Conservation (phyloP, 2,329 filamentous ascomycete genomes). For the Waltergamsia citrina region DNA sequence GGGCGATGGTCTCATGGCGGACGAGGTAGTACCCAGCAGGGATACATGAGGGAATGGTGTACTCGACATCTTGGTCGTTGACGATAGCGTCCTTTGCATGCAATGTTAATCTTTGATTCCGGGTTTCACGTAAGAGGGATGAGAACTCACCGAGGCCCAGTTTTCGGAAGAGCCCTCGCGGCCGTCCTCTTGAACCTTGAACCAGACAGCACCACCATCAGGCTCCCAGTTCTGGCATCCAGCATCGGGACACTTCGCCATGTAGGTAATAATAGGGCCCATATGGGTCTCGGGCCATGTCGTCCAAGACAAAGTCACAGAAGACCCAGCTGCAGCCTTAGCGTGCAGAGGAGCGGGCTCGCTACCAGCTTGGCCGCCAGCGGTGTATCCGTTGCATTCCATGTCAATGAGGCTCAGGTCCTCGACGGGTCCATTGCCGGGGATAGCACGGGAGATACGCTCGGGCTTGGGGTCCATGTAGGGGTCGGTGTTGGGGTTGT, state of each 20-base stretch:
- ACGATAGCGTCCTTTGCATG: slow-evolving; percentile 28
- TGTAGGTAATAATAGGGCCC: slow-evolving; percentile 48
- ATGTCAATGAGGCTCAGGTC: slow-evolving; percentile 42
- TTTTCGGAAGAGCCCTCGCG: slow-evolving; percentile 37
- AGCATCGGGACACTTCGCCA: slow-evolving; percentile 45
- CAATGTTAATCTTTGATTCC: background rate
- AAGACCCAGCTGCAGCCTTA: slow-evolving; percentile 39
- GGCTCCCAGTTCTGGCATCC: slow-evolving; percentile 41
- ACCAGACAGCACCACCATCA: slow-evolving; percentile 40
- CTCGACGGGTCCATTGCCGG: slow-evolving; percentile 48
- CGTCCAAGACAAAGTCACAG: slow-evolving; percentile 46
- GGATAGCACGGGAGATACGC: slow-evolving; percentile 46
- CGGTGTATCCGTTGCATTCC: slow-evolving; percentile 45
- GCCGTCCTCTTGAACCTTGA: slow-evolving; percentile 42
- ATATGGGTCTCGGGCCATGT: slow-evolving; percentile 38
- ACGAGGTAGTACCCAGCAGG: slow-evolving; percentile 46
- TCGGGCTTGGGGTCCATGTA: slow-evolving; percentile 32
- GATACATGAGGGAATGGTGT: slow-evolving; percentile 45
- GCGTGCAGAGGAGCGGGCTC: slow-evolving; percentile 44
- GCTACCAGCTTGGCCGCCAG: slow-evolving; percentile 35
- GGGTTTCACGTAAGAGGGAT: background rate
- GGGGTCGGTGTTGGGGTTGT: slow-evolving; percentile 30
- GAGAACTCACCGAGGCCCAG: slow-evolving; percentile 31
- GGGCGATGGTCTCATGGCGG: slow-evolving; percentile 46
- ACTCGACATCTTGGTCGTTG: slow-evolving; percentile 32